Evolutionary conservation across 2,329 filamentous ascomycete species (phyloP), one percentile per base, ranked within the genome.

Genomic region (Apiospora saccharicola): DNA sequence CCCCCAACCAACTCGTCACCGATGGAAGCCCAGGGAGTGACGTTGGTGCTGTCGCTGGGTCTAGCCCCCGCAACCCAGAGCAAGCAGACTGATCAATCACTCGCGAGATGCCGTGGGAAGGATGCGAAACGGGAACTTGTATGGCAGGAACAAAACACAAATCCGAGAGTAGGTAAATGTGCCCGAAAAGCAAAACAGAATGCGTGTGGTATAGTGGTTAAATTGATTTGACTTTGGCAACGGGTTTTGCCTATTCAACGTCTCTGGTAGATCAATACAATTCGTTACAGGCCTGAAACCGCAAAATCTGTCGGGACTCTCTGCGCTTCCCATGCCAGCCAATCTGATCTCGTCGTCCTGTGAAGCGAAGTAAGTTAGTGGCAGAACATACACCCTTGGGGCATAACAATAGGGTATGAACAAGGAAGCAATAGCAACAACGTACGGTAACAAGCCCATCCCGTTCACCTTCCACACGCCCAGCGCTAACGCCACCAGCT

Each of bases 381-480:
- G 73, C 72, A 46, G 8, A 47, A 12, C 67, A 30, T n/a, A 34
- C 68, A 22, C 57, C 57, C 68, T 4, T n/a, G 19, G 41, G 22
- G n/a, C 47, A 5, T 26, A 34, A 14, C 5, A 19, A 30, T 46
- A 64, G 49, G 12, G 30, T n/a, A n/a, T 19, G 19, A 26, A 37
- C 68, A 49, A 41, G 30, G 64, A 14, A 51, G 47, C 14, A 61
- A 12, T 7, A 34, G 19, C 5, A 61, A 19, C 1, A 68, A 90
- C 93, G 81, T 87, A 96, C 91, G 96, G 96, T 82, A 99, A 86
- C 77, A 99, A 84, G 0, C 96, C 96, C 96, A 99, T 99, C 49
- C 90, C 91, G 83, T 98, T 98, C 41, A 99, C 91, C 83, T 99
- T 99, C 94, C 95, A 99, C 70, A 99, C 86, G 3, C 96, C 96